Percentiles rank a stretch among this genome's conserved stretches.
Evolutionary conservation across 2,329 filamentous ascomycete genomes (phyloP).

Genomic region (Talaromyces sp.): DNA sequence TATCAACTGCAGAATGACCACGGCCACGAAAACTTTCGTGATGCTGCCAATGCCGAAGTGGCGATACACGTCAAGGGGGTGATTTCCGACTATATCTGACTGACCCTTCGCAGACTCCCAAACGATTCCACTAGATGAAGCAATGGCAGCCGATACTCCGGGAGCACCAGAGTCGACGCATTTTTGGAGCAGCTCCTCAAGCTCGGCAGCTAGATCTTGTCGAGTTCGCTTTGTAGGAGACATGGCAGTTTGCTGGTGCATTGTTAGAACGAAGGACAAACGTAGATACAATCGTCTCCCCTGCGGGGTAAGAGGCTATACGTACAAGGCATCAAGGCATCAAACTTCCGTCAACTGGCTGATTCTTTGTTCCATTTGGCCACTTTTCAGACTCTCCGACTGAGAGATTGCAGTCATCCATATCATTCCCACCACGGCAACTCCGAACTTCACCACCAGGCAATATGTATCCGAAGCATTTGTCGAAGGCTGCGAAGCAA

Average conservation of each 20-base stretch:
- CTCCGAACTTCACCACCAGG: not conserved
- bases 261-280: not conserved
- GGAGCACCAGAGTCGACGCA: not conserved
- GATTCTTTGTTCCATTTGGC: not conserved
- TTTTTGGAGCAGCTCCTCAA: conserved; percentile 1
- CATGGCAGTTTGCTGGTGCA: not conserved
- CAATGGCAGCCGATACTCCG: not conserved
- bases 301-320: not conserved
- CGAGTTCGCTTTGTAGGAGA: not conserved
- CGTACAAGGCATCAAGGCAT: not conserved
- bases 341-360: not conserved
- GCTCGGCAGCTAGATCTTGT: not conserved
- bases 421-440: not conserved
- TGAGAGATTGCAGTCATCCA: not conserved
- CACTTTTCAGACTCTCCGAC: not conserved
- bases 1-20: not conserved
- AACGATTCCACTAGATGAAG: not conserved
- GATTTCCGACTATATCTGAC: not conserved
- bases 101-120: not conserved
- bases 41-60: not conserved
- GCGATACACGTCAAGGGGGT: not conserved
- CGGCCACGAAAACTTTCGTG: not conserved
- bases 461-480: not conserved
- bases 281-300: not conserved
- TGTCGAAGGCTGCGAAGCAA: not conserved